phyloP scores from a whole-genome alignment of 1,284 basidiomycete species.

The Limonomyces culmigenus region DNA sequence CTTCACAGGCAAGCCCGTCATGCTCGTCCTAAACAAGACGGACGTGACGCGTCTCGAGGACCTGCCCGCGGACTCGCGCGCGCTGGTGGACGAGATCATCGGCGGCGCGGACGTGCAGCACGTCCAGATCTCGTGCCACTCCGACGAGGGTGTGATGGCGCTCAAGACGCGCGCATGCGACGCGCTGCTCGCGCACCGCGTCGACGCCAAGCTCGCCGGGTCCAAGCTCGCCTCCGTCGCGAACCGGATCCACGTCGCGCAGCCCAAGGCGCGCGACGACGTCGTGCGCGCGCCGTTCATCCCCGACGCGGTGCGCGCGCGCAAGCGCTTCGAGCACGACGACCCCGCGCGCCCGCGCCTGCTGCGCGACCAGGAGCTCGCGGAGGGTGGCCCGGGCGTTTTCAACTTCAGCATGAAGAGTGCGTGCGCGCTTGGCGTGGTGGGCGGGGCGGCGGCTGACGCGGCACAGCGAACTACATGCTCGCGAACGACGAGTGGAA shows the following conservation, averaged over 20 bases:
- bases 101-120: constrained; percentile 51
- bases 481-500: constrained; percentile 92
- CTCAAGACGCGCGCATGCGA: constrained; percentile 90
- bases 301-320: constrained; percentile 60
- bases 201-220: constrained; percentile 87
- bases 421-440: constrained; percentile 20
- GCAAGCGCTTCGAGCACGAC: constrained; percentile 74
- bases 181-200: constrained; percentile 79
- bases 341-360: constrained; percentile 62
- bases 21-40: constrained; percentile 93
- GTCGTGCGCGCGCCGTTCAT: constrained; percentile 75
- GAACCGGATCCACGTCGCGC: constrained; percentile 87
- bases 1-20: constrained; percentile 79
- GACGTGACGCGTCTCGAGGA: constrained; percentile 80
- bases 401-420: constrained; percentile 83
- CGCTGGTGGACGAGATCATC: constrained; percentile 76
- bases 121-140: constrained; percentile 80
- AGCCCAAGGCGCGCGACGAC: constrained; percentile 78
- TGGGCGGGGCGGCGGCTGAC: constrained; percentile 5
- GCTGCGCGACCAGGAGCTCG: constrained; percentile 66
- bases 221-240: constrained; percentile 81
- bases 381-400: constrained; percentile 78
- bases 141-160: constrained; percentile 91
- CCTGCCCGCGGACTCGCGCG: constrained; percentile 54
- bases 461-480: constrained; percentile 66